Percentiles rank a stretch among this genome's conserved stretches.
These are phyloP conservation scores for Zalaria obscura DNA, from an alignment of 2,329 filamentous ascomycete genomes.

Conservation along the genomic window DNA sequence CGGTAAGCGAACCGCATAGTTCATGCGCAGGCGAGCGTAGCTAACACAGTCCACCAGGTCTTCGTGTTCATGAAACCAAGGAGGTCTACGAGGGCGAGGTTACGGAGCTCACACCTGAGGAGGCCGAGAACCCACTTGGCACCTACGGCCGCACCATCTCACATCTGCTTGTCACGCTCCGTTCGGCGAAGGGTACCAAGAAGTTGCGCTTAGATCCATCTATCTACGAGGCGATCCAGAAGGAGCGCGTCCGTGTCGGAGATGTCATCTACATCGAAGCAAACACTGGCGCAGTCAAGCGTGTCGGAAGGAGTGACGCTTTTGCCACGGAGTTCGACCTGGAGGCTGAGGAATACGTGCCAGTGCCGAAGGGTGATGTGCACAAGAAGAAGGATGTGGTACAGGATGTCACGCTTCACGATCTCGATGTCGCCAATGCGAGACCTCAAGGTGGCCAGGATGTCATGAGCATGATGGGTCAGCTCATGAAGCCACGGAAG, in stretches of 20 bases:
- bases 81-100: constrained; percentile 99
- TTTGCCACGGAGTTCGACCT: constrained; percentile 98
- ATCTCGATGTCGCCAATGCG: constrained; percentile 90
- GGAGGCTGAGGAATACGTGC: constrained; percentile 97
- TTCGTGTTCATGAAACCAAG: constrained; percentile 96
- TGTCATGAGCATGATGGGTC: constrained; percentile 99
- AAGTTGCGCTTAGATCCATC: constrained; percentile 92
- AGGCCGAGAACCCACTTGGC: constrained; percentile 92
- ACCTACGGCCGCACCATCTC: constrained; percentile 97
- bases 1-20: constrained; percentile 35
- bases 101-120: constrained; percentile 91
- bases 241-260: constrained; percentile 88
- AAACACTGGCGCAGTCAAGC: constrained; percentile 95
- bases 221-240: constrained; percentile 98
- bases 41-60: constrained; percentile 25
- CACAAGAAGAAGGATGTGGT: constrained; percentile 99
- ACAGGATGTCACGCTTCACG: constrained; percentile 93
- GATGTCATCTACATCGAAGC: constrained; percentile 99
- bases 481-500: constrained; percentile 99
- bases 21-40: not conserved
- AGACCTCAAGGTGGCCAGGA: constrained; percentile 94
- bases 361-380: constrained; percentile 95
- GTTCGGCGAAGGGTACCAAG: constrained; percentile 94
- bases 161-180: constrained; percentile 84
- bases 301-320: constrained; percentile 87